Conservation (phyloP, 768 basidiomycete genomes). For the Kwoniella sp. region DNA sequence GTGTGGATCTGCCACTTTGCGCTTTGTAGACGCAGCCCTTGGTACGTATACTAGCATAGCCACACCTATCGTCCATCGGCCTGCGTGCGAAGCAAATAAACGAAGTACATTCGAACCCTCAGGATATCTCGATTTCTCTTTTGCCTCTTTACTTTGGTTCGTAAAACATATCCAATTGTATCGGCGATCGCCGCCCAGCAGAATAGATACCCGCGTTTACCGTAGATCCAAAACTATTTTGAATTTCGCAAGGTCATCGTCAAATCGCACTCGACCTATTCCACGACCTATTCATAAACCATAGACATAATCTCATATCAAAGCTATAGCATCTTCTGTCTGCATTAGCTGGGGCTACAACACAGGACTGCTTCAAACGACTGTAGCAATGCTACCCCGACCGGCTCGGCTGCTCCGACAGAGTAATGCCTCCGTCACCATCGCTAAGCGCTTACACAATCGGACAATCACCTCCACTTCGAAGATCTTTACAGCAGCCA, state of each 20-base stretch:
- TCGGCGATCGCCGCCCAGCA: neutral
- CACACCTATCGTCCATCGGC: too few species aligned
- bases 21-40: too few species aligned
- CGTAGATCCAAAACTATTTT: neutral
- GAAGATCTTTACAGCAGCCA: slow-evolving; percentile 12
- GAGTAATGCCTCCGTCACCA: neutral
- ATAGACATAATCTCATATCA: too few species aligned
- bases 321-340: too few species aligned
- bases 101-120: neutral
- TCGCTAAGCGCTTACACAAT: neutral
- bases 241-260: slow-evolving; percentile 2
- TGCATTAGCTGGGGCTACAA: too few species aligned
- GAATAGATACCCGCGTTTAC: too few species aligned
- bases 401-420: slow-evolving; percentile 34
- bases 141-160: neutral
- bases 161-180: neutral
- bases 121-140: neutral
- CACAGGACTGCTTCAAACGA: too few species aligned
- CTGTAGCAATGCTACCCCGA: slow-evolving; percentile 27
- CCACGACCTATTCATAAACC: too few species aligned
- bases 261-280: neutral
- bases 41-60: too few species aligned
- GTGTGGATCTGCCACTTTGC: too few species aligned
- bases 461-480: slow-evolving; percentile 18
- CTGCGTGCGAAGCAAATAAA: too few species aligned